Conservation (phyloP, 352 stramenopile genomes). For the Globisporangium nunn region DNA sequence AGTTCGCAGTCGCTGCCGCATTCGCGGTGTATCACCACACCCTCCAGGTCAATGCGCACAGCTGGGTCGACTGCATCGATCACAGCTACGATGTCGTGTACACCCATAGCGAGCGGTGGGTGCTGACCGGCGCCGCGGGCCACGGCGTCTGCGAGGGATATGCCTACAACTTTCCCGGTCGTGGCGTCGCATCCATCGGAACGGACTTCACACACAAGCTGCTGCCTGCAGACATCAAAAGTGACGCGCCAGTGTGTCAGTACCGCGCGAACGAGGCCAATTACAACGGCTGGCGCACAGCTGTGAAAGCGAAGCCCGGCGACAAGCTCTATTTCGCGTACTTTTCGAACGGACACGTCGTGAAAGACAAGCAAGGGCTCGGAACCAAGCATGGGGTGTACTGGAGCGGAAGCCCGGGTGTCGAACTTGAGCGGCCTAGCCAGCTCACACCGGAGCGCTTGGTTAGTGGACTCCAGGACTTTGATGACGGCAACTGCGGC, state of each 20-base stretch:
- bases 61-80: constrained; percentile 25
- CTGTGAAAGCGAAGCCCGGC: constrained; percentile 19
- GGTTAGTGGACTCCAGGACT: constrained; percentile 56
- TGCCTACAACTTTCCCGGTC: constrained; percentile 57
- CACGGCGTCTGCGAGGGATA: constrained; percentile 53
- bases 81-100: constrained; percentile 48
- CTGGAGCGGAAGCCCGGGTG: constrained; percentile 36
- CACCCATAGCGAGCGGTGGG: constrained; percentile 40
- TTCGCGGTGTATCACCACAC: not conserved
- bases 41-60: constrained; percentile 20
- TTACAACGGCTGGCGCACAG: constrained; percentile 30
- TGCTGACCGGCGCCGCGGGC: constrained; percentile 30
- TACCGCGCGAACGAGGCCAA: constrained; percentile 25
- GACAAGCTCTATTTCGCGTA: constrained; percentile 55
- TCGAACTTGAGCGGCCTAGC: constrained; percentile 33
- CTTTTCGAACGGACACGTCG: constrained; percentile 53
- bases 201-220: constrained; percentile 45
- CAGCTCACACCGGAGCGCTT: constrained; percentile 49
- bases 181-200: constrained; percentile 32
- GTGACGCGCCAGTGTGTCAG: constrained; percentile 23
- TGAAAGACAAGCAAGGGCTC: constrained; percentile 47
- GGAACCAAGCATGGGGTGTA: constrained; percentile 58
- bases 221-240: constrained; percentile 36
- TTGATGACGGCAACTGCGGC: constrained; percentile 61
- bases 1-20: not conserved